Conservation (phyloP, 164 flowering plant genomes). For the Magnolia kwangsiensis region DNA sequence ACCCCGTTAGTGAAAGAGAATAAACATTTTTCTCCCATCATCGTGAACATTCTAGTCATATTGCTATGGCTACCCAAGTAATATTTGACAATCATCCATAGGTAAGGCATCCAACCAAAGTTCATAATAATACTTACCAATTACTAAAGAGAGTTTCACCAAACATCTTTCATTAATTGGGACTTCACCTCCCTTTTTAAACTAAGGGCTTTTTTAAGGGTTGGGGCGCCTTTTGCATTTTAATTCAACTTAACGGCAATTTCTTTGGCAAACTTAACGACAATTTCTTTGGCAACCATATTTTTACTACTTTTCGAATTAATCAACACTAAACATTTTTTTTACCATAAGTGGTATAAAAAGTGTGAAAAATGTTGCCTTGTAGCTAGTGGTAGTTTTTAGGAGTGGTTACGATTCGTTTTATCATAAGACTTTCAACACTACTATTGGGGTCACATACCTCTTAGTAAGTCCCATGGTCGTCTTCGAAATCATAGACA, state of each 20-base stretch:
- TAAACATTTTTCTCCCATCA: background rate
- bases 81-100: background rate
- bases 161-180: background rate
- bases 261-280: background rate
- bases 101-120: background rate
- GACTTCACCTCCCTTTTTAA: background rate
- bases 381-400: no score
- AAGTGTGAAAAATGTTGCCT: no score
- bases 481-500: no score
- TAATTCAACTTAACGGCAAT: background rate
- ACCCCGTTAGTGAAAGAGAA: background rate
- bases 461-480: no score
- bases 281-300: background rate
- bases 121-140: conserved; percentile 5
- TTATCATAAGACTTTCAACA: no score
- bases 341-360: no score
- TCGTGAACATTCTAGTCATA: background rate
- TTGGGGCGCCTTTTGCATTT: background rate
- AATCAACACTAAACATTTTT: no score
- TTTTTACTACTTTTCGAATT: background rate
- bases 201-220: background rate
- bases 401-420: no score
- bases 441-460: no score
- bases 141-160: conserved; percentile 2
- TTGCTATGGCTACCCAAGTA: background rate